Base-by-base conservation (phyloP, 2,329 filamentous ascomycete genomes). In the Penicillium sp. region DNA sequence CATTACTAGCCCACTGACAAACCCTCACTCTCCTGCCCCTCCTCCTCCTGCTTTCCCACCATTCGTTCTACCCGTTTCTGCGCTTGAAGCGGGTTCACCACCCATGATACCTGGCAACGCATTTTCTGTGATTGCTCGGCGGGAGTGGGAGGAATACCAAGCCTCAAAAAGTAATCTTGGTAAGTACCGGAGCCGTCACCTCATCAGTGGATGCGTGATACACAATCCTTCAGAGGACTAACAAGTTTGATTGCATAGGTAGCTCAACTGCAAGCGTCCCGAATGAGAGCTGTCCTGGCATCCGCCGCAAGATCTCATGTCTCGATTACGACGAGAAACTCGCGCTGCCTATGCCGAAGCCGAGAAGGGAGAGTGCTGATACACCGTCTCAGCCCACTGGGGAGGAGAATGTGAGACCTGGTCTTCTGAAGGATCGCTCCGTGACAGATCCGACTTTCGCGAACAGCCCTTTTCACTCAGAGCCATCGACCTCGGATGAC, bases 341-440 rank as follows among this genome's bases (percentile, higher is more conserved):
- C 5, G 63, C 64, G 27, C 38, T 66, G 6, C 60, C 63, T 6
- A 66, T 65, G 62, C 62, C 63, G 1, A 66, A 63, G 29, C 60
- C 58, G 3, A 55, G 46, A 12, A 52, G 46, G 29, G 28, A 27
- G 4, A 25, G 35, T 24, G 13, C 15, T 20, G 42, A 46, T 29
- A 29, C 35, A 6, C 8, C 23, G 1, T 6, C 33, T 6, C 50
- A 44, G 18, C 12, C 10, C 9, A 12, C 10, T 1, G 37, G 42
- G 13, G 44, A 48, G 5, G 38, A 55, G 0, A 18, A 42, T 20
- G 37, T 27, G 8, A 56, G 46, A 9, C 27, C 47, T 6, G 44
- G 28, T 31, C 24, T 46, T 4, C 32, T 37, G 4, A 57, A 58
- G 42, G 62, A 55, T 42, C 57, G 53, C 12, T 53, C 51, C 5